A percentile compares a stretch with the other conserved stretches of the same genome.
phyloP scores from a whole-genome alignment of 2,329 filamentous ascomycete species.

The Sclerotinia borealis region DNA sequence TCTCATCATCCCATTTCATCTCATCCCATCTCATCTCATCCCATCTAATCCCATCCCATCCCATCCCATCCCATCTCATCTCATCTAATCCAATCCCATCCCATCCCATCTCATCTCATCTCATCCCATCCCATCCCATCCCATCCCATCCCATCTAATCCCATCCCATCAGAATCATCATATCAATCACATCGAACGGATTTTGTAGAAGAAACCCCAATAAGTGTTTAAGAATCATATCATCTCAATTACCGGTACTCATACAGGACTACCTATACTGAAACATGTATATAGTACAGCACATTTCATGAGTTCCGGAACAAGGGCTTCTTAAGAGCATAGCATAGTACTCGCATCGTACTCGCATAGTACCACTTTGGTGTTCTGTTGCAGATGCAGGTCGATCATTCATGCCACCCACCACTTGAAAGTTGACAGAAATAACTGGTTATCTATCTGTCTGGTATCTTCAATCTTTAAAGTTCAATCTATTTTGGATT shows the following conservation, averaged over 20 bases:
- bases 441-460: not conserved
- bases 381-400: not conserved
- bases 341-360: no score
- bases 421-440: no score
- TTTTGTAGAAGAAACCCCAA: not conserved
- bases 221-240: not conserved
- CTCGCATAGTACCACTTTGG: no score
- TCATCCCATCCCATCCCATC: not conserved
- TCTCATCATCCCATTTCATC: not conserved
- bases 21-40: not conserved
- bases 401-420: slow-evolving; percentile 5
- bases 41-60: not conserved
- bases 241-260: not conserved
- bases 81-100: not conserved
- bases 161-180: no score
- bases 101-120: not conserved
- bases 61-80: not conserved
- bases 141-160: not conserved
- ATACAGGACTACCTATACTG: not conserved
- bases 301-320: not conserved
- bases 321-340: not conserved
- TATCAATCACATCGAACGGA: not conserved
- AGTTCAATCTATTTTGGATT: not conserved
- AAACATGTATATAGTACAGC: not conserved
- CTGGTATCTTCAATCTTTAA: not conserved